Evolutionary conservation across 2,329 filamentous ascomycete species (phyloP), one percentile per base, ranked within the genome.

Genomic region (Cladophialophora psammophila): DNA sequence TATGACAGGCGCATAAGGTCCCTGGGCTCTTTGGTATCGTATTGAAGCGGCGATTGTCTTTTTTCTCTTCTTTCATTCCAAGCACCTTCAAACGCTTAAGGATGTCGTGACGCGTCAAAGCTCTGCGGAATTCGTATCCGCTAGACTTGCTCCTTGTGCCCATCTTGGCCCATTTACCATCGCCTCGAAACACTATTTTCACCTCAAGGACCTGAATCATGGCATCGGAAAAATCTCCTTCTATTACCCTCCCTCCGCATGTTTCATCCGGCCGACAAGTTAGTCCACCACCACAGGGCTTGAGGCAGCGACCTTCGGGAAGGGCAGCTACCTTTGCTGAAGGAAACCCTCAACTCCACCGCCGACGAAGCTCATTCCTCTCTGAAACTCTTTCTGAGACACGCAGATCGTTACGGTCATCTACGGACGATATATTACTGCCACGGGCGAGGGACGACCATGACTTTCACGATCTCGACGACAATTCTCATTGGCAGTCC

Each of bases 371-470:
- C 80, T 95, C 92, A 40, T 88, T 88, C 56, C 87, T 96, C 69
- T 95, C 92, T 34, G 91, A 94, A 74, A 89, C 91, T 70, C 75
- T 92, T 13, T 87, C 84, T 64, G 90, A 92, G 77, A 88, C 88
- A 48, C 86, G 87, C 71, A 84, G 84, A 67, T 87, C 86, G 2
- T 80, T 90, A 53, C 85, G 85, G 55, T 87, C 86, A 1, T 91
- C 90, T 20, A 90, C 89, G 0, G 89, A 91, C 73, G 88, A 91
- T 71, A 81, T 95, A 32, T 80, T 94, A 7, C 81, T 87, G 34
- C 84, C 82, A 76, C 89, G 79, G 80, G 87, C 71, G 72, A 81
- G 70, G 73, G 76, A 72, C 58, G 62, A 63, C 31, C 71, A 72
- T 63, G 77, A 78, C 31, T 72, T 78, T n/a, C 76, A 79, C 45